These are phyloP conservation scores for Trichosporon faecale DNA, from an alignment of 1,284 basidiomycete genomes.

Conservation along the genomic window DNA sequence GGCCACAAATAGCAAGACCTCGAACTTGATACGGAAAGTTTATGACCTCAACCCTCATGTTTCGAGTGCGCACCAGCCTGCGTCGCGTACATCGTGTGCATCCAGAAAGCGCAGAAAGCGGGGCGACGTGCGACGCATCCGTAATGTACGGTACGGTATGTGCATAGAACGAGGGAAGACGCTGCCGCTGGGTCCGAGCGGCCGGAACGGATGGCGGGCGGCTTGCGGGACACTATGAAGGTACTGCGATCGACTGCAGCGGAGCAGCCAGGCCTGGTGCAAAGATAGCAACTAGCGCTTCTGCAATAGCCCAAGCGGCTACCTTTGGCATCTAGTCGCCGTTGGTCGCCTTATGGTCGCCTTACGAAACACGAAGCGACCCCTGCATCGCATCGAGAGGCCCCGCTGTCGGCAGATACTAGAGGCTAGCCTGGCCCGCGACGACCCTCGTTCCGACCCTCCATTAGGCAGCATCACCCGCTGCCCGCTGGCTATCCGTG, in stretches of 20 bases:
- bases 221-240: not conserved
- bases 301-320: not conserved
- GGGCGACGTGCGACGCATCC: not conserved
- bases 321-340: not conserved
- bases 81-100: not conserved
- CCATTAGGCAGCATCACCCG: not conserved
- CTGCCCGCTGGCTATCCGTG: not conserved
- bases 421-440: too few relatives aligned
- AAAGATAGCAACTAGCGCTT: not conserved
- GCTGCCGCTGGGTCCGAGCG: not conserved
- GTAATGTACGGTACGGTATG: not conserved
- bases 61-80: not conserved
- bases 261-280: too few relatives aligned
- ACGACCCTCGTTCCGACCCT: not conserved
- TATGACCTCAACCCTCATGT: not conserved
- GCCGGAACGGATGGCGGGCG: not conserved
- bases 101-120: not conserved
- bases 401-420: not conserved
- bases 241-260: not conserved
- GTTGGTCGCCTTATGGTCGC: not conserved
- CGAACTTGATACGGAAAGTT: not conserved
- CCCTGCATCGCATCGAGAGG: not conserved
- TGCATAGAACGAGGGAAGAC: not conserved
- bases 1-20: not conserved
- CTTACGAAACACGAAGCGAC: not conserved